Percentiles rank a stretch among this genome's conserved stretches.
Evolutionary conservation across 2,329 filamentous ascomycete species (phyloP).

Genomic region (Aureobasidium mangrovei): DNA sequence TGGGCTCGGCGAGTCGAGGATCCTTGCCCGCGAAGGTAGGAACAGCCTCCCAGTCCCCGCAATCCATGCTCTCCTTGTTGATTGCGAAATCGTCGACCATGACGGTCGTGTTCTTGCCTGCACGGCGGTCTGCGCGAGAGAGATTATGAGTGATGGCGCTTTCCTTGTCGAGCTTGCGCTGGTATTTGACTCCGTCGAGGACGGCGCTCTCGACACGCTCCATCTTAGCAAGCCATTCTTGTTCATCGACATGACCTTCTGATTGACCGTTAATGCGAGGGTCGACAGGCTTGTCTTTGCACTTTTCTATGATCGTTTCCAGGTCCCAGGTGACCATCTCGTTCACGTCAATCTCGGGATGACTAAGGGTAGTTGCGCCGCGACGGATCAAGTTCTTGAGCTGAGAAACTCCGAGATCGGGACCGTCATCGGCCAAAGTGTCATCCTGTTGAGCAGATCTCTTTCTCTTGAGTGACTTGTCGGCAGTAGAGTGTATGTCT

Average conservation of each 20-base stretch:
- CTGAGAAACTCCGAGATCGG: constrained; percentile 43
- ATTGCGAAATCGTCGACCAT: constrained; percentile 49
- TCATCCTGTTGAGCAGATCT: constrained; percentile 14
- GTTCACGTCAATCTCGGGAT: constrained; percentile 44
- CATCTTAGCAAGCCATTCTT: constrained; percentile 48
- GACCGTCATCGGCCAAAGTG: constrained; percentile 32
- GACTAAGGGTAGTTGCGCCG: constrained; percentile 45
- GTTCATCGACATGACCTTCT: constrained; percentile 38
- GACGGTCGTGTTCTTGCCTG: constrained; percentile 50
- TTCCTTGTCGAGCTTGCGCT: constrained; percentile 32
- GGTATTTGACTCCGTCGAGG: constrained; percentile 47
- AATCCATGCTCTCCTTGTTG: constrained; percentile 47
- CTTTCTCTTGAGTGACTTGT: constrained; percentile 28
- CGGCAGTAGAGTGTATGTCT: constrained; percentile 38
- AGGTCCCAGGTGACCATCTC: constrained; percentile 53
- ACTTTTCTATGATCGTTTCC: constrained; percentile 45
- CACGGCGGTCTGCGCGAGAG: constrained; percentile 39
- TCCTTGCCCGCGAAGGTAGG: constrained; percentile 50
- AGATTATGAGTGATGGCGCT: constrained; percentile 24
- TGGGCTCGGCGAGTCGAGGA: constrained; percentile 41
- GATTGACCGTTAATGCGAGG: constrained; percentile 29
- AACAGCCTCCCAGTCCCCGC: constrained; percentile 48
- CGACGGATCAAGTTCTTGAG: constrained; percentile 47
- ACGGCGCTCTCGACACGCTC: constrained; percentile 50
- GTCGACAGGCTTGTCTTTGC: constrained; percentile 43